Base-by-base conservation (phyloP, 2,329 filamentous ascomycete genomes). In the Ophiosphaerella korrae region DNA sequence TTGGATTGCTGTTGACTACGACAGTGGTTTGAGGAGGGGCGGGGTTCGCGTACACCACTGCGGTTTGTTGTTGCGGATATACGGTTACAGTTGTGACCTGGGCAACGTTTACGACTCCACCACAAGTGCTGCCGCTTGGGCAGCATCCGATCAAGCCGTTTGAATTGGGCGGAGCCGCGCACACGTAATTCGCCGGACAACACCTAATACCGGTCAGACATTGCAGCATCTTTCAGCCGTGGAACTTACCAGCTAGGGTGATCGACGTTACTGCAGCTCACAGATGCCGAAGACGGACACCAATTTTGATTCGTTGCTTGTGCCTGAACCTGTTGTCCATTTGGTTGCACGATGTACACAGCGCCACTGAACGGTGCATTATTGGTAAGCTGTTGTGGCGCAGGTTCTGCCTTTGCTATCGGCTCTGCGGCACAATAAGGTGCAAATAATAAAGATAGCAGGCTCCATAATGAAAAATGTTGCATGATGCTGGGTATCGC, bases 191-290 rank as follows among this genome's bases (percentile, higher is more conserved):
- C 40, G 57, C 59, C 9, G 73, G 70, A 48, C 73, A 75, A 54
- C 73, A 75, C 71, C 73, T 75, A 5, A 1, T 7, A 29, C 55
- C 16, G 53, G 36, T 35, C 29, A 16, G 37, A 33, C 11, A 16
- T 5, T 44, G 34, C 18, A 24, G 31, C 16, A 18, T 13, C 45
- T 35, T 11, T 18, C 23, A 23, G 12, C 7, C 2, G 2, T 14
- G 14, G 5, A 37, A 50, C 74, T 55, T 58, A 79, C 78, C 75
- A 80, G 45, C 74, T 72, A 6, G 74, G 68, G 37, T 75, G 67
- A 31, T 70, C 63, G 41, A 79, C 75, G 26, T 64, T 71, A 38
- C 68, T 71, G 58, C 78, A 80, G 58, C 73, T 76, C 47, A 74
- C 55, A 2, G 69, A 69, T n/a, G 71, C 71, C 3, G 62, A 63